Percentiles rank a stretch among this genome's conserved stretches.
phyloP scores from a whole-genome alignment of 495 filamentous ascomycete genomes.

The Lepraria neglecta region DNA sequence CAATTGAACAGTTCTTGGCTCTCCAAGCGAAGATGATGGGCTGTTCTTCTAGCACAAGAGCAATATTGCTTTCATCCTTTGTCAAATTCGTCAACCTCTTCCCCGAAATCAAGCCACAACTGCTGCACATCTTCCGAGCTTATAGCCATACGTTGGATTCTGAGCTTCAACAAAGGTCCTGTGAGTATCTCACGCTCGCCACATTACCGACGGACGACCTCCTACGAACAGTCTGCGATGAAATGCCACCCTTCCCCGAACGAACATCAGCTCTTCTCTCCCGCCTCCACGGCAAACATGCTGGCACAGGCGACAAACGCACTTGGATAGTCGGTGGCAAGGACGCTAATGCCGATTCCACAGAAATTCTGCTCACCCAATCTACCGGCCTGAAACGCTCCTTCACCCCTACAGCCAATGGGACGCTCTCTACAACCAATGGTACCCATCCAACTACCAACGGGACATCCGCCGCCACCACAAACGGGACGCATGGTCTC shows the following conservation, averaged over 20 bases:
- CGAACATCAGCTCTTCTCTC: slow-evolving; percentile 86
- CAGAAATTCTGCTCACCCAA: slow-evolving; percentile 76
- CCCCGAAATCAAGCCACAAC: slow-evolving; percentile 95
- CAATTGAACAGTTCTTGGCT: slow-evolving; percentile 95
- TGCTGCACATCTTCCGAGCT: slow-evolving; percentile 78
- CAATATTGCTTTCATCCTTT: slow-evolving; percentile 90
- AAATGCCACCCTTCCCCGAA: slow-evolving; percentile 98
- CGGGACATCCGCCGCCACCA: slow-evolving; percentile 30
- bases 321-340: slow-evolving; percentile 96
- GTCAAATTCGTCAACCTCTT: slow-evolving; percentile 98
- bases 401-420: slow-evolving; percentile 57
- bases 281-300: slow-evolving; percentile 87
- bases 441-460: slow-evolving; percentile 41
- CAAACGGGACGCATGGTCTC: slow-evolving; percentile 51
- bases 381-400: slow-evolving; percentile 77
- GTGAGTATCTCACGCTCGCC: slow-evolving; percentile 86
- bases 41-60: slow-evolving; percentile 80
- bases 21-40: slow-evolving; percentile 84
- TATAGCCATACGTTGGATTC: slow-evolving; percentile 95
- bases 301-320: slow-evolving; percentile 81
- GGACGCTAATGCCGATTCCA: slow-evolving; percentile 76
- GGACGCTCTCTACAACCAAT: slow-evolving; percentile 37
- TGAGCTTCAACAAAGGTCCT: slow-evolving; percentile 92
- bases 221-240: slow-evolving; percentile 91
- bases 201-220: slow-evolving; percentile 85